Evolutionary conservation across 306 rosid species (phyloP), one percentile per base, ranked within the genome.

Genomic region (Erythrophleum fordii): DNA sequence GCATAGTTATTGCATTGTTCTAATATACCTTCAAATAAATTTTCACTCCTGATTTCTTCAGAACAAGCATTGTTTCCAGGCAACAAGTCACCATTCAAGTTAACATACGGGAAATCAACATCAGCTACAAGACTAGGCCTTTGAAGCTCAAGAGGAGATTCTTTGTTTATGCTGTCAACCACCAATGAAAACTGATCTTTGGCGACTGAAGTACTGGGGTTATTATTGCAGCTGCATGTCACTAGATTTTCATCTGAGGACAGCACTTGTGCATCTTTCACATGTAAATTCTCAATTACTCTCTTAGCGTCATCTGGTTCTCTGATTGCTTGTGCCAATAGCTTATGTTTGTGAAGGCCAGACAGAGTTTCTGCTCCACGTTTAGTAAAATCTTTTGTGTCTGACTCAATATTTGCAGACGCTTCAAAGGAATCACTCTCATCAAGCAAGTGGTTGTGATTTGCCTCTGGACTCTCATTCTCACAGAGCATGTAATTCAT

Each of bases 121-220:
- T 75, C 79, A 51, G 5, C 83, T 61, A 74, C 80, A 73, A 68
- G 68, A 72, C 46, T 58, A 55, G 80, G 34, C 23, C 76, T 77
- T 77, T 77, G 89, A 83, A 81, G 58, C 69, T 78, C 86, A n/a
- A 72, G 65, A 49, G 49, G 82, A 58, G 69, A 80, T 78, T 75
- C 80, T 53, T 78, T 82, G 71, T 75, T 76, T 35, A 23, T 23
- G 60, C 77, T 72, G 61, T 70, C 77, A 52, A 35, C 83, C 39
- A 34, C 77, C 51, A 75, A 59, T 31, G 46, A 35, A 76, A 73
- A 55, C 65, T 72, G 83, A 29, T 73, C 58, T 26, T 46, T 56
- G n/a, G 66, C 44, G 28, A 65, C 75, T 48, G 72, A 72, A 80
- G 37, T 66, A 78, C 62, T 64, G 14, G 39, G 44, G 25, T 73